Evolutionary conservation across 768 basidiomycete species (phyloP).

Genomic region (Panaeolus papilionaceus): DNA sequence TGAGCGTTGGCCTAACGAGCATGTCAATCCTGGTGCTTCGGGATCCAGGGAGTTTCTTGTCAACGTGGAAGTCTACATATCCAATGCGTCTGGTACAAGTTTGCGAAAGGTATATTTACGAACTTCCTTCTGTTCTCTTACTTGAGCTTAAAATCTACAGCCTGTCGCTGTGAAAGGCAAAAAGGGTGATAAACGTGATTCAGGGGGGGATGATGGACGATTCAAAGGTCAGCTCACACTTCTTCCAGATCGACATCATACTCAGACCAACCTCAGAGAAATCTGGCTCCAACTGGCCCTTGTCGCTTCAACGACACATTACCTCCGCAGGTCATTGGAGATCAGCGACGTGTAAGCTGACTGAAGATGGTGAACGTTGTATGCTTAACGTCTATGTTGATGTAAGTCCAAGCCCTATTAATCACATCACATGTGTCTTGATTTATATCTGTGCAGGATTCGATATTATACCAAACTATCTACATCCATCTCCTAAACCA

Average conservation of each 20-base stretch:
- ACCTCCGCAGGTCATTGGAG: slow-evolving; percentile 71
- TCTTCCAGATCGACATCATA: background rate
- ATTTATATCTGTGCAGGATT: slow-evolving; percentile 54
- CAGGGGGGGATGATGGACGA: slow-evolving; percentile 55
- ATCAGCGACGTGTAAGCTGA: slow-evolving; percentile 71
- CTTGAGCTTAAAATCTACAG: slow-evolving; percentile 33
- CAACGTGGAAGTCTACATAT: slow-evolving; percentile 67
- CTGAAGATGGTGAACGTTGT: slow-evolving; percentile 71
- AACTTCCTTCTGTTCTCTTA: background rate
- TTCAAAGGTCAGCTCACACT: slow-evolving; percentile 57
- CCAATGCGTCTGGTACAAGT: slow-evolving; percentile 52
- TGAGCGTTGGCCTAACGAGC: slow-evolving; percentile 16
- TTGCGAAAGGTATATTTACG: slow-evolving; percentile 59
- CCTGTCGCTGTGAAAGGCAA: slow-evolving; percentile 51
- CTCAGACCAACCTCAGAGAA: slow-evolving; percentile 54
- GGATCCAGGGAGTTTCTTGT: slow-evolving; percentile 58
- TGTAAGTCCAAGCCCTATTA: slow-evolving; percentile 45
- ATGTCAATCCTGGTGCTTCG: slow-evolving; percentile 3
- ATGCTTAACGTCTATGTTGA: slow-evolving; percentile 78
- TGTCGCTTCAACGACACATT: slow-evolving; percentile 58
- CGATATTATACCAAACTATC: slow-evolving; percentile 74
- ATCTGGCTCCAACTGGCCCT: slow-evolving; percentile 72
- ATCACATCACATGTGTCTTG: slow-evolving; percentile 1
- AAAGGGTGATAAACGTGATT: slow-evolving; percentile 61
- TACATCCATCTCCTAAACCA: slow-evolving; percentile 76